Conservation (phyloP, 805 yeast genomes). For the Barnettozyma siamensis region DNA sequence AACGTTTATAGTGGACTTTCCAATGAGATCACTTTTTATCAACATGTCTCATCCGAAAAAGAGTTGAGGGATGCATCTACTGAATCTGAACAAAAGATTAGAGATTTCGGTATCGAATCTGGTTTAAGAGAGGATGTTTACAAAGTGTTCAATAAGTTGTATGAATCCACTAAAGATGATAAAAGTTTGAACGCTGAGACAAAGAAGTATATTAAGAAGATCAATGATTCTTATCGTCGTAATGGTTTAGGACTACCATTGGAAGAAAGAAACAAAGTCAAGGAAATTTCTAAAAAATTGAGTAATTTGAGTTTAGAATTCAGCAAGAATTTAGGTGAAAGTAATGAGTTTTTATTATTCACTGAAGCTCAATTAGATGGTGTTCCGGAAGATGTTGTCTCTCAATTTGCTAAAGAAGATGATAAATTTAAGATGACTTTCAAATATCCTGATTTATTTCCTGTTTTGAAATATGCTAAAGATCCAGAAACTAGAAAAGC, state of each 20-base stretch:
- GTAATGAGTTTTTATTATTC: slow-evolving; percentile 54
- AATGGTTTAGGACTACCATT: slow-evolving; percentile 61
- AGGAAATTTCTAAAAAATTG: slow-evolving; percentile 52
- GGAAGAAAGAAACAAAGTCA: slow-evolving; percentile 50
- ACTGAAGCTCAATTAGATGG: slow-evolving; percentile 65
- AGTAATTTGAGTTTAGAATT: slow-evolving; percentile 53
- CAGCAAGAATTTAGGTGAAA: slow-evolving; percentile 65
- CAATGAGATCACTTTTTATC: slow-evolving; percentile 59
- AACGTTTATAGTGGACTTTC: slow-evolving; percentile 41
- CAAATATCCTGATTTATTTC: slow-evolving; percentile 76
- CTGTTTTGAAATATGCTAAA: slow-evolving; percentile 70
- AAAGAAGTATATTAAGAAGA: slow-evolving; percentile 50
- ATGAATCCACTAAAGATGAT: slow-evolving; percentile 31
- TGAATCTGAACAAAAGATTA: slow-evolving; percentile 52
- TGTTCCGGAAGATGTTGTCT: slow-evolving; percentile 59
- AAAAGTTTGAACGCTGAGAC: slow-evolving; percentile 45
- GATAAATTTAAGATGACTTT: slow-evolving; percentile 56
- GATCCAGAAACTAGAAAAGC: slow-evolving; percentile 56
- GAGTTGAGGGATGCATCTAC: slow-evolving; percentile 68
- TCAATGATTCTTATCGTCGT: slow-evolving; percentile 51
- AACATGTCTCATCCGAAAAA: slow-evolving; percentile 61
- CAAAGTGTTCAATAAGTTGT: slow-evolving; percentile 49
- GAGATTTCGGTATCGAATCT: slow-evolving; percentile 57
- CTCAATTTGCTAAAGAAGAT: slow-evolving; percentile 44
- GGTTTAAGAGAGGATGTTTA: slow-evolving; percentile 63